These are phyloP conservation scores for Solanum pinnatisectum DNA, from an alignment of 257 asterid species.

Conservation along the genomic window DNA sequence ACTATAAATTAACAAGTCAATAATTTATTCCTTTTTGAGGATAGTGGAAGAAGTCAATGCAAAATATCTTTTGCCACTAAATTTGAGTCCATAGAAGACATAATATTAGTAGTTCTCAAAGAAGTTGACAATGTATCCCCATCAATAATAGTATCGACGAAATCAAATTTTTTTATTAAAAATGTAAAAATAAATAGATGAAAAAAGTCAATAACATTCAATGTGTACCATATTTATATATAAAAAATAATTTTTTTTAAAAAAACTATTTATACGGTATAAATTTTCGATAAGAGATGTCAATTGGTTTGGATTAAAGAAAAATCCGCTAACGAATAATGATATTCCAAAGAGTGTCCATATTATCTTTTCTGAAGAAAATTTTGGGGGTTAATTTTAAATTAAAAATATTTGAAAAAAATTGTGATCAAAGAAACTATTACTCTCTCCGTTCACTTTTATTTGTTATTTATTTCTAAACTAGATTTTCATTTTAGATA, in stretches of 20 bases:
- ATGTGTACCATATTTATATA: not conserved
- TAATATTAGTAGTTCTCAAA: slow-evolving; percentile 10
- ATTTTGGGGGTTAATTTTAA: not conserved
- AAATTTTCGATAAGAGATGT: not conserved
- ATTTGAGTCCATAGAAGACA: slow-evolving; percentile 23
- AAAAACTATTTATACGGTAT: not conserved
- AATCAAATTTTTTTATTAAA: not conserved
- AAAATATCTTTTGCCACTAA: slow-evolving; percentile 33
- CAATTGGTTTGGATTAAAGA: not conserved
- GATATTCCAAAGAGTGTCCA: not conserved
- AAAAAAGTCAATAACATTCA: not conserved
- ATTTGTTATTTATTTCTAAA: too few species aligned
- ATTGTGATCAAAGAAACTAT: not conserved
- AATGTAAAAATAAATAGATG: not conserved
- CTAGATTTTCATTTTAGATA: too few species aligned
- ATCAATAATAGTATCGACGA: accelerated
- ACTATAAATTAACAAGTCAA: not conserved
- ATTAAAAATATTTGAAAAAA: not conserved
- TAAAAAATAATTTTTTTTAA: too few species aligned
- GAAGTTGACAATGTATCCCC: slow-evolving; percentile 6
- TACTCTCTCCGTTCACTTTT: accelerated
- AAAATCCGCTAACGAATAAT: not conserved
- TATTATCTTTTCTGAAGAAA: not conserved
- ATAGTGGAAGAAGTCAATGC: slow-evolving; percentile 39
- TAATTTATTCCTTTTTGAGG: not conserved